Evolutionary conservation across 1,284 basidiomycete species (phyloP), one percentile per base, ranked within the genome.

Genomic region (Vanrija sp.): DNA sequence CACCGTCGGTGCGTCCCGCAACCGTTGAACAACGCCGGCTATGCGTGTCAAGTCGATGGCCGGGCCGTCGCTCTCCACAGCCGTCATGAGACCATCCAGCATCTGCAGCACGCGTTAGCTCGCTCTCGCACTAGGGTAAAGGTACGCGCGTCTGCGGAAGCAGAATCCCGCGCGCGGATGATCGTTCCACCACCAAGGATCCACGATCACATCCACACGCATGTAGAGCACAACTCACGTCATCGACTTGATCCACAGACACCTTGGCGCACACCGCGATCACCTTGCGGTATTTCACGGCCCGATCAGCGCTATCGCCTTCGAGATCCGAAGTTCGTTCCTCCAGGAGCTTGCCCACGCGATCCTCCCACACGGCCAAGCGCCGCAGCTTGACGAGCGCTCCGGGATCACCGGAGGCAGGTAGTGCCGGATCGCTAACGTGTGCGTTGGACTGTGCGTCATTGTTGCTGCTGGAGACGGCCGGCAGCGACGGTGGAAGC

Each of bases 221-320:
- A 3, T 34, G 29, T 28, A 12, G n/a, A 5, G n/a, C 23, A 39
- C 39, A 19, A 82, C 87, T 81, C 73, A 93, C 91, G 67, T 85
- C 85, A 75, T 96, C 93, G 45, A 97, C 88, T 72, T 87, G 87
- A 65, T 94, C 89, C 46, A 91, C 82, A 2, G 89, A 83, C 49
- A 93, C 86, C 43, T 89, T 88, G 7, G 91, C 91, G 73, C 91
- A 95, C 51, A 95, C 78, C 21, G 91, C 86, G 19, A 98, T 88
- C 58, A 97, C 87, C 77, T 86, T 91, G 76, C 91, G 87, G 78
- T 90, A 96, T 76, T 90, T 86, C 64, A 86, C 86, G 68, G 92
- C 88, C 74, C 89, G 91, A 74, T 88, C 88, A 15, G 87, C 86
- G 68, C 86, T 87, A 44, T 86, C 86, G 39, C 88, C 88, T 64